Evolutionary conservation across 495 filamentous ascomycete species (phyloP), one percentile per base, ranked within the genome.

Genomic region (Penicillium odoratum): DNA sequence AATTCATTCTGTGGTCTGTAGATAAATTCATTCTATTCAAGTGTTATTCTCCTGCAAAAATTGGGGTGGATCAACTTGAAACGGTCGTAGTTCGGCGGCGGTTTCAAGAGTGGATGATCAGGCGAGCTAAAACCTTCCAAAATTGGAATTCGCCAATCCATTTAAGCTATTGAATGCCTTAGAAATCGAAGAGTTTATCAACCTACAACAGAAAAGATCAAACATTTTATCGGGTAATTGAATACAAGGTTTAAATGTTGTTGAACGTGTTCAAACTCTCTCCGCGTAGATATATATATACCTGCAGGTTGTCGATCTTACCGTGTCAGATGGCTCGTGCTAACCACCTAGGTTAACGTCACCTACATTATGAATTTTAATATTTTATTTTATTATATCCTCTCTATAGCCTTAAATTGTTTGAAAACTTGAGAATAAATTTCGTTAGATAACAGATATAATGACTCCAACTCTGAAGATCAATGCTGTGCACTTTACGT

Each of bases 61-160:
- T 47, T 47, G 21, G 44, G 44, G 18, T 48, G 46, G 46, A 48
- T 34, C n/a, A 51, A 51, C 30, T 44, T 66, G 64, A 66, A 66
- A 66, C 64, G 55, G 52, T 53, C 60, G 55, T 54, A 54, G 33
- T 56, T 56, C 42, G 55, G 64, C 64, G 60, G 61, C 31, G 51
- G 64, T 66, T 66, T 66, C 64, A 66, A 33, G 51, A 10, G 7
- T 45, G 28, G 60, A 21, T 36, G 58, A 61, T 65, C 62, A 34
- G 30, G 15, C 48, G 53, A 49, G 50, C 53, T 21, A 21, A 21
- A 21, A 60, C 54, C 61, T 36, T 36, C 30, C 30, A 33, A 33
- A 4, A 13, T 2, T 21, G 21, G 21, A 21, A 21, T 13, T 10
- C 13, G 33, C 33, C 33, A 33, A 33, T 33, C 9, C 11, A 0